Evolutionary conservation across 495 filamentous ascomycete genomes (phyloP).

Genomic region (Letharia columbiana): DNA sequence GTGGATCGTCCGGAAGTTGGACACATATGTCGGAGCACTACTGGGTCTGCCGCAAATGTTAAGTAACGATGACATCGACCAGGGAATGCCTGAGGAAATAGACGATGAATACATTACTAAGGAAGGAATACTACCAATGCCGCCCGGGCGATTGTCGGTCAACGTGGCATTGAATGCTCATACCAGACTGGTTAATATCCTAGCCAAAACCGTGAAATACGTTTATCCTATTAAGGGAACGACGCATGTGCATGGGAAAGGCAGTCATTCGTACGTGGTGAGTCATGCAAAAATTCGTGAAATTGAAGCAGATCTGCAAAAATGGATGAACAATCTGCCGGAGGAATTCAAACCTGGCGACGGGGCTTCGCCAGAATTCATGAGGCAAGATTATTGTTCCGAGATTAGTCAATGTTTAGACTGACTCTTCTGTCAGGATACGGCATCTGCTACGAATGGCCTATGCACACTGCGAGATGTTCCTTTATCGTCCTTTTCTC

Average conservation of each 20-base stretch:
- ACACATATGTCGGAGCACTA: slow-evolving; percentile 84
- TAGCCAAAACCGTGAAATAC: slow-evolving; percentile 77
- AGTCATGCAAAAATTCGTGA: slow-evolving; percentile 83
- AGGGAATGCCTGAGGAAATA: slow-evolving; percentile 74
- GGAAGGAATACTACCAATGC: slow-evolving; percentile 63
- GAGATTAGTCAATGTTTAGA: neutral
- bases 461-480: slow-evolving; percentile 87
- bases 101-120: slow-evolving; percentile 87
- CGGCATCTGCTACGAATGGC: slow-evolving; percentile 82
- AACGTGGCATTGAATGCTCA: slow-evolving; percentile 83
- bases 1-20: slow-evolving; percentile 87
- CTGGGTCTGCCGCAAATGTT: slow-evolving; percentile 80
- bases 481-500: slow-evolving; percentile 89
- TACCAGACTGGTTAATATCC: slow-evolving; percentile 62
- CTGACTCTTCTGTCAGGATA: slow-evolving; percentile 46
- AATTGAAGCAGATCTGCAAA: slow-evolving; percentile 75
- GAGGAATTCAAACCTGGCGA: slow-evolving; percentile 63
- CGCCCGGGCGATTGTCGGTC: slow-evolving; percentile 62
- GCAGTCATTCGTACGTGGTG: slow-evolving; percentile 67
- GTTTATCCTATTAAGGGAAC: slow-evolving; percentile 81
- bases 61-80: slow-evolving; percentile 84
- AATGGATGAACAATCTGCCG: slow-evolving; percentile 77
- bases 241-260: slow-evolving; percentile 40
- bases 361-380: slow-evolving; percentile 61
- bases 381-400: slow-evolving; percentile 51